These are phyloP conservation scores for Penicillium cataractarum DNA, from an alignment of 495 filamentous ascomycete genomes.

Conservation along the genomic window DNA sequence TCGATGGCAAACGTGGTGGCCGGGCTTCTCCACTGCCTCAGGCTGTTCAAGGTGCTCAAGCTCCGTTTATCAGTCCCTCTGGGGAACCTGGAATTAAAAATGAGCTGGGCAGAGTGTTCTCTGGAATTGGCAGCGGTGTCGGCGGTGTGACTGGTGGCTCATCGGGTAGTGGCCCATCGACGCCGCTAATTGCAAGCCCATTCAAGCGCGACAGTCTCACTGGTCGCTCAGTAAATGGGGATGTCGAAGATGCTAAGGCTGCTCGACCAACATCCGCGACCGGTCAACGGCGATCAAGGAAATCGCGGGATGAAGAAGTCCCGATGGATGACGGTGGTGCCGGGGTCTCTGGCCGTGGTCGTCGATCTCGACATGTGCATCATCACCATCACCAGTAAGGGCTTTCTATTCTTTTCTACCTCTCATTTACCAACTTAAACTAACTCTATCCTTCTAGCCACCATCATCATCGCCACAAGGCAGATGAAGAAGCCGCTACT, in stretches of 20 bases:
- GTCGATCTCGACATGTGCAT: constrained; percentile 57
- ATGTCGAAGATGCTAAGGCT: constrained; percentile 36
- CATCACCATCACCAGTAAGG: constrained; percentile 65
- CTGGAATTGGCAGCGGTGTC: constrained; percentile 85
- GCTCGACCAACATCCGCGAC: constrained; percentile 55
- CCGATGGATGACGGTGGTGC: constrained; percentile 62
- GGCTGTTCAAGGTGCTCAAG: constrained; percentile 89
- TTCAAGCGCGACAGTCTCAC: constrained; percentile 50
- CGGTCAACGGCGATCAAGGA: constrained; percentile 55
- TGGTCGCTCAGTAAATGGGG: constrained; percentile 42
- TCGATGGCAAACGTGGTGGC: constrained; percentile 52
- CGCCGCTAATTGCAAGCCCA: constrained; percentile 60
- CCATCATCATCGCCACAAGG: constrained; percentile 77
- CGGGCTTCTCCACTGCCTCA: constrained; percentile 82
- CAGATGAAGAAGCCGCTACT: constrained; percentile 61
- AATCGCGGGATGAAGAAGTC: constrained; percentile 56
- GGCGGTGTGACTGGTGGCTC: constrained; percentile 61
- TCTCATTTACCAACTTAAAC: constrained; percentile 12
- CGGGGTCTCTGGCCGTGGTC: constrained; percentile 59
- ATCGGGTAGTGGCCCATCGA: constrained; percentile 56
- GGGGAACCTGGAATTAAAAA: constrained; percentile 86
- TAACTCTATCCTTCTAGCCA: constrained; percentile 53
- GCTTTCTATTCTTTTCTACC: constrained; percentile 22
- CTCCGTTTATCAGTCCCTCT: constrained; percentile 70
- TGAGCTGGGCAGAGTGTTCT: constrained; percentile 89